Evolutionary conservation across 805 yeast species (phyloP).

Genomic region (Candida verbasci): DNA sequence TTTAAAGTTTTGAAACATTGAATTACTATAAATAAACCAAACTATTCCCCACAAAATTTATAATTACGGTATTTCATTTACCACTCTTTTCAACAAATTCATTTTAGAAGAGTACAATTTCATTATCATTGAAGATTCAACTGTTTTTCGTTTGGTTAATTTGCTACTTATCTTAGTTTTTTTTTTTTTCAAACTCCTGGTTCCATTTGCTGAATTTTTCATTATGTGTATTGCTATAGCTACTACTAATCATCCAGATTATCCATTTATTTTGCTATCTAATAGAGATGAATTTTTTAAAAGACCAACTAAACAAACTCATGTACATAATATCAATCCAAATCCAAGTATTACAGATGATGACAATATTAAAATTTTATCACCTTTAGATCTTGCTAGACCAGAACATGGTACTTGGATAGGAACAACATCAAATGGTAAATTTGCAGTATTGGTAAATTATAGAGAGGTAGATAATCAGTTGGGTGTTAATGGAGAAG

Average conservation of each 20-base stretch:
- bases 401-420: conserved; percentile 89
- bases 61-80: too few species aligned
- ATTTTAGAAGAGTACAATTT: too few species aligned
- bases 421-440: conserved; percentile 58
- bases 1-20: too few species aligned
- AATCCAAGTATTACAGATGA: conserved; percentile 14
- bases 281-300: conserved; percentile 84
- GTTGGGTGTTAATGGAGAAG: conserved; percentile 22
- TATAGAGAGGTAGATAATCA: conserved; percentile 46
- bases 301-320: conserved; percentile 65
- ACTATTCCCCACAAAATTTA: too few species aligned
- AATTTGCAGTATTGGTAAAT: conserved; percentile 72
- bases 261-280: conserved; percentile 70
- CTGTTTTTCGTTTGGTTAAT: too few species aligned
- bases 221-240: conserved; percentile 77
- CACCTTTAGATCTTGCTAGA: conserved; percentile 73
- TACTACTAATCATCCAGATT: conserved; percentile 65
- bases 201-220: too few species aligned
- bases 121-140: too few species aligned
- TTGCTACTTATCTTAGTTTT: too few species aligned
- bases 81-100: too few species aligned
- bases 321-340: conserved; percentile 13
- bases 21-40: too few species aligned
- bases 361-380: conserved; percentile 39
- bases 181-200: too few species aligned